Evolutionary conservation across 2,329 filamentous ascomycete species (phyloP), one percentile per base, ranked within the genome.

Genomic region (Madurella fahalii): DNA sequence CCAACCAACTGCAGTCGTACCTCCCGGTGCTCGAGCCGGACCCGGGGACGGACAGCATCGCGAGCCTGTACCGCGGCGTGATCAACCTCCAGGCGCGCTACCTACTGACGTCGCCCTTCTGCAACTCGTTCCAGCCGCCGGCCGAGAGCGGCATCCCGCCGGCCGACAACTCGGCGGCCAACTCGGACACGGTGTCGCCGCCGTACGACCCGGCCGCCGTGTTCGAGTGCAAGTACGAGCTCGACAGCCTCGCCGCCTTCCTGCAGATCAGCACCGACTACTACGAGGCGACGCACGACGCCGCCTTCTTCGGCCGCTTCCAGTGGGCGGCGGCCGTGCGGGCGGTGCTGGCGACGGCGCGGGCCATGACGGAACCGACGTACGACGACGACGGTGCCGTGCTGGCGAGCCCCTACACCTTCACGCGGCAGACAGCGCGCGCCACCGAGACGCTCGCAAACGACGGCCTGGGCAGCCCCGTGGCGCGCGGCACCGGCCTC

Each of bases 141-240:
- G 76, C 82, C 2, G 89, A 91, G 50, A 89, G 89, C 52, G 80
- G 82, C 17, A 75, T 93, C 12, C 66, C 71, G 2, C 81, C 86
- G 1, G 71, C 77, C 1, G 64, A 71, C 9, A 87, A 87, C 64
- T 70, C 76, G 2, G 81, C 79, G 12, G 79, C 78, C 48, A 81
- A 80, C 49, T 78, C 79, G n/a, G 87, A 89, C 68, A 63, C 71
- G 64, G 72, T 76, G 71, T 82, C 58, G 75, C 89, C 90, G 0
- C 72, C 77, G 30, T 86, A 89, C 25, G 88, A 87, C 63, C 77
- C 79, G 1, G 76, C 77, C 2, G 78, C 85, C 39, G 91, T 95
- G 0, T 96, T 94, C 67, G 93, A 96, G 70, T 96, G 93, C 80
- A 96, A 96, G 71, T 96, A 94, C 70, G 93, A 96, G 72, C 83